These are phyloP conservation scores for Annulohypoxylon nitens DNA, from an alignment of 495 filamentous ascomycete genomes.

Conservation along the genomic window DNA sequence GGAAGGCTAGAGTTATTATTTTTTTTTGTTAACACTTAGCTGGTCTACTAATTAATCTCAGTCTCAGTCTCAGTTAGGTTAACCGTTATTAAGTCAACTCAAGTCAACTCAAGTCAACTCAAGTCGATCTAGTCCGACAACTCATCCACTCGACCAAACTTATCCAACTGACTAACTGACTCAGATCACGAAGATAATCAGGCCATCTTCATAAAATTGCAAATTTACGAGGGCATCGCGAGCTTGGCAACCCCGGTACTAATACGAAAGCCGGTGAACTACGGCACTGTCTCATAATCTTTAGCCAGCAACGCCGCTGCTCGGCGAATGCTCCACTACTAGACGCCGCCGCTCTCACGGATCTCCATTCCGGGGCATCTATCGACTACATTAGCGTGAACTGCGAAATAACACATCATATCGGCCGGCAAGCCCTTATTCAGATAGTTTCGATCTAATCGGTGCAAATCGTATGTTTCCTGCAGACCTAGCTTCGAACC, in stretches of 20 bases:
- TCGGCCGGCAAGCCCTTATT: conserved; percentile 36
- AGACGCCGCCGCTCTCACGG: conserved; percentile 38
- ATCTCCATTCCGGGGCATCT: conserved; percentile 36
- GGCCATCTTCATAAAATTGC: conserved; percentile 5
- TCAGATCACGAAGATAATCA: not conserved
- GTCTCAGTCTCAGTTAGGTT: not conserved
- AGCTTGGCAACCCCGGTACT: conserved; percentile 18
- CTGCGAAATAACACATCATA: conserved; percentile 40
- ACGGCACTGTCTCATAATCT: conserved; percentile 28
- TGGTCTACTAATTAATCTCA: not conserved
- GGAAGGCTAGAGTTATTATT: not conserved
- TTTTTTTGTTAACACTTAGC: not conserved
- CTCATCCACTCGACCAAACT: not conserved
- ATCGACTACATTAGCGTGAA: conserved; percentile 45
- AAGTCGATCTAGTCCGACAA: not conserved
- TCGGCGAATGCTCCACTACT: conserved; percentile 41
- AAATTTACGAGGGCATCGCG: conserved; percentile 20
- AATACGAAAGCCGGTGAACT: conserved; percentile 19
- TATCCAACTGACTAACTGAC: conserved; percentile 26
- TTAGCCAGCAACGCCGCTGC: conserved; percentile 26
- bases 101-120: not conserved
- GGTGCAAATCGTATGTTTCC: conserved; percentile 45
- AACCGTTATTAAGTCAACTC: not conserved
- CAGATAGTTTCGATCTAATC: conserved; percentile 43
- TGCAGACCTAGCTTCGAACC: conserved; percentile 40